A percentile compares a stretch with the other conserved stretches of the same genome.
phyloP scores from a whole-genome alignment of 805 yeast genomes.

The Yarrowia deformans region DNA sequence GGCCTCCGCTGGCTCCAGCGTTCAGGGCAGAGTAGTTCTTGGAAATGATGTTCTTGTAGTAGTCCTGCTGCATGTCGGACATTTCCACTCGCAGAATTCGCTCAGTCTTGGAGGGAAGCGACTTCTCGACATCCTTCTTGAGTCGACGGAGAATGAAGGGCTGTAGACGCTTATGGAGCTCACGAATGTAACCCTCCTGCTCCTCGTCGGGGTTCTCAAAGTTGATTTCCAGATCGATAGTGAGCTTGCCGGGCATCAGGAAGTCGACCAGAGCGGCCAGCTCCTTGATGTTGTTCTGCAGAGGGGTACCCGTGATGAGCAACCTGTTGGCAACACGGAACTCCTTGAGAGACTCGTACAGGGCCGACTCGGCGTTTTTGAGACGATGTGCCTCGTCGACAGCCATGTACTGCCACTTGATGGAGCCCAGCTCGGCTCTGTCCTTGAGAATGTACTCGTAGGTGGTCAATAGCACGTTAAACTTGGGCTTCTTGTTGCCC shows the following conservation, averaged over 20 bases:
- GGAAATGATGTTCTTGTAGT: constrained; percentile 91
- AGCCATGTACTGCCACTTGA: constrained; percentile 95
- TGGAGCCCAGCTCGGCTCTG: constrained; percentile 74
- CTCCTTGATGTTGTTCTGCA: constrained; percentile 94
- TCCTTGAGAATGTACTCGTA: constrained; percentile 96
- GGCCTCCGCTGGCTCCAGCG: constrained; percentile 75
- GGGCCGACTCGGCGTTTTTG: constrained; percentile 90
- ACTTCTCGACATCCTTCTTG: constrained; percentile 96
- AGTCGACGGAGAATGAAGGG: constrained; percentile 93
- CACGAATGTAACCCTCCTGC: constrained; percentile 88
- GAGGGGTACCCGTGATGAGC: constrained; percentile 96
- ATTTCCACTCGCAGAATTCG: constrained; percentile 93
- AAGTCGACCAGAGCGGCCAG: constrained; percentile 94
- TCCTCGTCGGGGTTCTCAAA: constrained; percentile 86
- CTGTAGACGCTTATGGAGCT: constrained; percentile 81
- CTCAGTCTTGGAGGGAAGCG: constrained; percentile 94
- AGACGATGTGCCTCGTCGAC: constrained; percentile 98
- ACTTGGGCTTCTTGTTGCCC: constrained; percentile 72
- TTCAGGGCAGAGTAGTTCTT: constrained; percentile 91
- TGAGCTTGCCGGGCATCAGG: constrained; percentile 92
- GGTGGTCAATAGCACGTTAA: constrained; percentile 91
- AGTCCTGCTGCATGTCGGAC: constrained; percentile 93
- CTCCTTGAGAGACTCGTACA: constrained; percentile 84
- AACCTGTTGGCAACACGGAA: constrained; percentile 85
- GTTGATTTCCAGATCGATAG: constrained; percentile 93